A percentile compares a stretch with the other conserved stretches of the same genome.
phyloP scores from a whole-genome alignment of 169 alveolate genomes.

The Plasmodium fragile region DNA sequence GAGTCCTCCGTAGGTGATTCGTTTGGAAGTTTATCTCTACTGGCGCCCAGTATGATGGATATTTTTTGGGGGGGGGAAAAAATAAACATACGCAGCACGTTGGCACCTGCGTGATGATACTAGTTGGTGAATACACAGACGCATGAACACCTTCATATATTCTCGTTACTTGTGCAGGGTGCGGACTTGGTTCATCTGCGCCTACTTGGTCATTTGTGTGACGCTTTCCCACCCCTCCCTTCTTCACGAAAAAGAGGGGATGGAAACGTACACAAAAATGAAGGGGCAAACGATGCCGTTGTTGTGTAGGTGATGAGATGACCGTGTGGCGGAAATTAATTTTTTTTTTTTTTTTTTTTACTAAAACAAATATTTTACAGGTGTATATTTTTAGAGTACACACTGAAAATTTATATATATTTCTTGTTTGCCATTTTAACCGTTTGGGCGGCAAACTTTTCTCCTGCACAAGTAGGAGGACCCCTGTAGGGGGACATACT shows the following conservation, averaged over 20 bases:
- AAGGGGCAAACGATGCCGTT: neutral
- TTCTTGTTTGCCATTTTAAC: neutral
- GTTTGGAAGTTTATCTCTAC: neutral
- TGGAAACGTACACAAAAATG: neutral
- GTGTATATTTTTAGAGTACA: neutral
- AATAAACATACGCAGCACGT: neutral
- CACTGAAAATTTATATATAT: neutral
- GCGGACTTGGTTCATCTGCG: neutral
- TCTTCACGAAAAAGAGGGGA: neutral
- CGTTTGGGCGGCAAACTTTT: neutral
- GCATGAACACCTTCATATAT: neutral
- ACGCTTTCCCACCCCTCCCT: neutral
- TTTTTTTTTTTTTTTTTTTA: neutral
- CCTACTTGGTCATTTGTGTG: neutral
- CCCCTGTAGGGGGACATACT: neutral
- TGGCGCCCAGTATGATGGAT: neutral
- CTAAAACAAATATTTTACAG: neutral
- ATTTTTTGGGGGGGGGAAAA: neutral
- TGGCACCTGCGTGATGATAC: neutral
- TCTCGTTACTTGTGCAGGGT: neutral
- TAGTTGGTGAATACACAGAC: neutral
- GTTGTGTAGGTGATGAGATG: neutral
- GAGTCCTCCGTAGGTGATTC: neutral
- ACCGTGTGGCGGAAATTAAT: neutral
- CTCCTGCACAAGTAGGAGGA: neutral